Evolutionary conservation across 345 rosid genomes (phyloP).

Genomic region (Draba incana): DNA sequence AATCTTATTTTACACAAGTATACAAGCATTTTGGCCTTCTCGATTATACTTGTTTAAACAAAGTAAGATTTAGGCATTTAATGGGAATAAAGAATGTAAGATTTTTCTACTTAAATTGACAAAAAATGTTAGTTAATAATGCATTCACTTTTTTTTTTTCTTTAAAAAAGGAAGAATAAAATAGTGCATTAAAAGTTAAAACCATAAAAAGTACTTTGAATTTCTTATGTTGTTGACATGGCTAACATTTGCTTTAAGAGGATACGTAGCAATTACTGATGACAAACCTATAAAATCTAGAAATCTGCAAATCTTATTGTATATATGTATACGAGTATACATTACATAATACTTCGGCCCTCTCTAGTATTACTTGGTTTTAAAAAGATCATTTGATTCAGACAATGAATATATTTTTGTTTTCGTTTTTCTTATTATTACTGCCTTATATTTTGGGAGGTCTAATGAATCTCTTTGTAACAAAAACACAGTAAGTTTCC

Average conservation of each 20-base stretch:
- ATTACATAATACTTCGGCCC: not conserved
- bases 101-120: not conserved
- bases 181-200: not conserved
- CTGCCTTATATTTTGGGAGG: not conserved
- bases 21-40: too few species aligned
- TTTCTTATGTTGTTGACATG: not conserved
- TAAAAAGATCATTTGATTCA: too few species aligned
- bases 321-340: not conserved
- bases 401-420: not conserved
- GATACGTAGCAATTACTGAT: too few species aligned
- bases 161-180: not conserved
- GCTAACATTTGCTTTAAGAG: too few species aligned
- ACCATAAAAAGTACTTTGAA: not conserved
- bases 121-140: not conserved
- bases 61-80: not conserved
- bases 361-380: too few species aligned
- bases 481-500: conserved; percentile 9
- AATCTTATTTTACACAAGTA: too few species aligned
- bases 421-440: not conserved
- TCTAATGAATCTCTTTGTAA: conserved; percentile 7
- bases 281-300: not conserved
- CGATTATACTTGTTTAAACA: too few species aligned
- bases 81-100: not conserved
- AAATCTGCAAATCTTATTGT: not conserved
- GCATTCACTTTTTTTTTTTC: not conserved